Evolutionary conservation across 495 filamentous ascomycete genomes (phyloP).

Genomic region (Wilcoxina mikolae): DNA sequence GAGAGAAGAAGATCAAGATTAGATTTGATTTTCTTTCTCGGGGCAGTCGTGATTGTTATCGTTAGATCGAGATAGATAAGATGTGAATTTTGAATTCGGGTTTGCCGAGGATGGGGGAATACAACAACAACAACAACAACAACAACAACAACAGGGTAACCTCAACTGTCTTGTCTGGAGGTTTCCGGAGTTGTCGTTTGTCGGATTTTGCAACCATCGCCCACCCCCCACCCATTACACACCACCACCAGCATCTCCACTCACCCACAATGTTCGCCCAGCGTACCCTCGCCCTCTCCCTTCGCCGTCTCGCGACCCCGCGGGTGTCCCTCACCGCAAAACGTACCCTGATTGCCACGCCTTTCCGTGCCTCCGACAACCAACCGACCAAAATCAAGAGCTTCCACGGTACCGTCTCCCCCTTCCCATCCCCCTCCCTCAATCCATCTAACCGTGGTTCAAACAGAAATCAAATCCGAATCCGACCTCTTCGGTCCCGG

Average conservation of each 20-base stretch:
- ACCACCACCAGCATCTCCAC: constrained; percentile 9
- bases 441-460: not conserved
- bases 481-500: constrained; percentile 74
- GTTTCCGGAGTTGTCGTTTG: no score
- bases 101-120: no score
- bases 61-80: no score
- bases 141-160: no score
- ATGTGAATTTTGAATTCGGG: no score
- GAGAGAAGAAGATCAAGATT: no score
- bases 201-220: no score
- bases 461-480: constrained; percentile 63
- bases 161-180: no score
- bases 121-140: no score
- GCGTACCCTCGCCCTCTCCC: constrained; percentile 15
- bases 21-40: no score
- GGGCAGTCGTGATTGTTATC: no score
- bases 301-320: constrained; percentile 11
- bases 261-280: constrained; percentile 17
- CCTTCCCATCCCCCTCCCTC: not conserved
- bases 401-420: constrained; percentile 12
- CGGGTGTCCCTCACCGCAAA: constrained; percentile 7
- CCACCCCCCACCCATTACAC: constrained; percentile 9
- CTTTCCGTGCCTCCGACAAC: not conserved
- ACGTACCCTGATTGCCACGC: no score
- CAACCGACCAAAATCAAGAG: constrained; percentile 13